A percentile compares a stretch with the other conserved stretches of the same genome.
These are phyloP conservation scores for Xylaria polymorpha DNA, from an alignment of 2,329 filamentous ascomycete species.

Conservation along the genomic window DNA sequence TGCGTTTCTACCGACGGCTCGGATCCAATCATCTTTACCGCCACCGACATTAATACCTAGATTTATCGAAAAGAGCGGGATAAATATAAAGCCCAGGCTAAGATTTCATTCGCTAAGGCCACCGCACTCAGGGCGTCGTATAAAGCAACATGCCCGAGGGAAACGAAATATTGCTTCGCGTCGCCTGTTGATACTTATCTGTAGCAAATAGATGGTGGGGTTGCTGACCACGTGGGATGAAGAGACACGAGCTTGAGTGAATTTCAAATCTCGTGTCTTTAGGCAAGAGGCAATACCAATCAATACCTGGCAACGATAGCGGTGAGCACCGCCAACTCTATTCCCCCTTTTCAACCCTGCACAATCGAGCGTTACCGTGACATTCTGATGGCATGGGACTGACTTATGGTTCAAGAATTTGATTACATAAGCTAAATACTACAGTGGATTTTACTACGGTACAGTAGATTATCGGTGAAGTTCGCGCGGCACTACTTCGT, in stretches of 20 bases:
- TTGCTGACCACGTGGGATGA: conserved; percentile 43
- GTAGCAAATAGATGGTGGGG: conserved; percentile 44
- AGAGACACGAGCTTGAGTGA: conserved; percentile 30
- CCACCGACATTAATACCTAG: neutral
- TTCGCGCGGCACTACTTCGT: no score
- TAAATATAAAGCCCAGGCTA: neutral
- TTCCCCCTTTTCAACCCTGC: conserved; percentile 16
- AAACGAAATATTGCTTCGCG: neutral
- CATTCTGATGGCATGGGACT: neutral
- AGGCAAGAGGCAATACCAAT: conserved; percentile 5
- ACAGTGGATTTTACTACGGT: no score
- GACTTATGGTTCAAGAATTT: neutral
- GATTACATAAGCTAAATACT: neutral
- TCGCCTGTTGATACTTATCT: conserved; percentile 22
- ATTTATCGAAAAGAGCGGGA: conserved; percentile 11
- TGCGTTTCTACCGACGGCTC: conserved; percentile 6
- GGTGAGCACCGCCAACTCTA: conserved; percentile 27
- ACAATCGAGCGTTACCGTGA: conserved; percentile 1
- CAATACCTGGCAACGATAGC: conserved; percentile 11
- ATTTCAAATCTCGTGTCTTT: conserved; percentile 29
- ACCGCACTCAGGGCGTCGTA: neutral
- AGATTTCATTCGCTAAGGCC: neutral
- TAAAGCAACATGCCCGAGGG: neutral
- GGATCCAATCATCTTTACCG: conserved; percentile 2
- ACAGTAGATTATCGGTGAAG: no score